Conservation (phyloP, 352 stramenopile genomes). For the Phytophthora sp. region DNA sequence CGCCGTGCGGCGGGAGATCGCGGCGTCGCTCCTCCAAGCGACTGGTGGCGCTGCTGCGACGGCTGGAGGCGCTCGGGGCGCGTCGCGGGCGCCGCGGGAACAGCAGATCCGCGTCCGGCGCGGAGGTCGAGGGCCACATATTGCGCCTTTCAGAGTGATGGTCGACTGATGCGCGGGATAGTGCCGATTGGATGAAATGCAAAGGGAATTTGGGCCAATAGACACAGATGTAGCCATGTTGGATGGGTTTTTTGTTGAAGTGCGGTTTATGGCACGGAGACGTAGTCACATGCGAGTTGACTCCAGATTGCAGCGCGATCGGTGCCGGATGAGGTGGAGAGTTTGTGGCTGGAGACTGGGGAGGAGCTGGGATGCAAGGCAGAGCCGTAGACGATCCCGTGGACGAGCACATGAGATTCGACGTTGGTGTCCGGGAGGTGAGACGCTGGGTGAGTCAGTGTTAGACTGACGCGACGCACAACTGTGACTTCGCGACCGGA, state of each 20-base stretch:
- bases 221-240: too few relatives aligned
- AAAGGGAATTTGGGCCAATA: too few relatives aligned
- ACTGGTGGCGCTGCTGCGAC: slow-evolving; percentile 29
- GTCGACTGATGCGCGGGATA: not conserved
- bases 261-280: too few relatives aligned
- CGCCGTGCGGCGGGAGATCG: slow-evolving; percentile 23
- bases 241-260: too few relatives aligned
- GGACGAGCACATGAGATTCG: not conserved
- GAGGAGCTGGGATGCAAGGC: not conserved
- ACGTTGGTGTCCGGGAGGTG: too few relatives aligned
- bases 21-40: slow-evolving; percentile 30
- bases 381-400: not conserved
- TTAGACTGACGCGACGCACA: not conserved
- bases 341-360: not conserved
- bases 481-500: not conserved
- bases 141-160: not conserved
- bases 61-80: not conserved
- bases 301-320: not conserved
- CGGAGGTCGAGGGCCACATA: slow-evolving; percentile 21
- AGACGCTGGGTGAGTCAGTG: not conserved
- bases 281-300: too few relatives aligned
- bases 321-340: not conserved
- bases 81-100: slow-evolving; percentile 30
- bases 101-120: slow-evolving; percentile 16
- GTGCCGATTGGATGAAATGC: too few relatives aligned